Percentiles rank a stretch among this genome's conserved stretches.
Evolutionary conservation across 139 green algal species (phyloP).

Genomic region (Ettlia oleoabundans): DNA sequence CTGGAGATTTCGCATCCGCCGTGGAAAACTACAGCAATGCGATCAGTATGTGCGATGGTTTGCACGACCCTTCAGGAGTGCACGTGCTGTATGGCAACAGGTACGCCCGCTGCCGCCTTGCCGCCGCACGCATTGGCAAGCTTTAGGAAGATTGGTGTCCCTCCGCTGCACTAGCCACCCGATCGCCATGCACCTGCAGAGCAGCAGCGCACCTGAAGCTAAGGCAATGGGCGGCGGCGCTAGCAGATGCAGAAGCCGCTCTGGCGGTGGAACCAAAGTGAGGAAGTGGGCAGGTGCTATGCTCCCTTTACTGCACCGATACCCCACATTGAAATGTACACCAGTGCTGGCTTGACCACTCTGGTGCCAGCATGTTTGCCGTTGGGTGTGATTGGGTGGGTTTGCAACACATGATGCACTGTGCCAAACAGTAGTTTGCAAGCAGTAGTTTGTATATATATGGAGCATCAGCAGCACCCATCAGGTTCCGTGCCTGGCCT

Average conservation of each 20-base stretch:
- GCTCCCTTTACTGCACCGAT: too few relatives aligned
- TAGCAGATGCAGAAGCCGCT: constrained; percentile 1
- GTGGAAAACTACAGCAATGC: not conserved
- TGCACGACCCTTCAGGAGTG: not conserved
- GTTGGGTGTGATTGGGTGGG: too few relatives aligned
- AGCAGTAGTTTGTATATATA: too few relatives aligned
- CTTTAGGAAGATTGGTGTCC: not conserved
- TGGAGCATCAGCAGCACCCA: too few relatives aligned
- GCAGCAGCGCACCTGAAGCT: constrained; percentile 28
- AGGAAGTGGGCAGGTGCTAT: not conserved
- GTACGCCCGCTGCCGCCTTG: not conserved
- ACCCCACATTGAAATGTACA: not conserved
- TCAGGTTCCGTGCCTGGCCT: too few relatives aligned
- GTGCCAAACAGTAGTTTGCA: too few relatives aligned
- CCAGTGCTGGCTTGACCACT: too few relatives aligned
- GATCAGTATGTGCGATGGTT: not conserved
- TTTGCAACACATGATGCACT: too few relatives aligned
- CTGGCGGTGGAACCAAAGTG: constrained; percentile 23
- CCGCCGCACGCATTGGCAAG: not conserved
- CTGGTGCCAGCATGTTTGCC: too few relatives aligned
- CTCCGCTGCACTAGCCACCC: not conserved
- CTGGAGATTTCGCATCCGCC: not conserved
- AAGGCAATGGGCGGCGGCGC: not conserved
- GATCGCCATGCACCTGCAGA: constrained; percentile 21
- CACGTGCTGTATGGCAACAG: constrained; percentile 14